Conservation (phyloP, 2,329 filamentous ascomycete genomes). For the Fusarium albosuccineum region DNA sequence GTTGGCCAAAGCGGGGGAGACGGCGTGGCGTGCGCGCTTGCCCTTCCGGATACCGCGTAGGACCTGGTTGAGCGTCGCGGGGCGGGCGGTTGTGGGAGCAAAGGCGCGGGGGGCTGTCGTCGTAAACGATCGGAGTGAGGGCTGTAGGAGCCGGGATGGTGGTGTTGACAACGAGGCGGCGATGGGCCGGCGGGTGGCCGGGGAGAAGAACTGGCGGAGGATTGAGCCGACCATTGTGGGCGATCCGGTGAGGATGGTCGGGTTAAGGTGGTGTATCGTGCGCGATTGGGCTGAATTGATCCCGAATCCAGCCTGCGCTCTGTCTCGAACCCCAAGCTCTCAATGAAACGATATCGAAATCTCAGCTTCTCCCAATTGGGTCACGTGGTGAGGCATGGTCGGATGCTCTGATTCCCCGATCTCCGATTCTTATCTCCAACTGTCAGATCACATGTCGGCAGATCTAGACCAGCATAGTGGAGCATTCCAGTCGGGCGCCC, state of each 20-base stretch:
- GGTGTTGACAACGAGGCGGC: slow-evolving; percentile 33
- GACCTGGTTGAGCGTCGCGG: slow-evolving; percentile 80
- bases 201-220: slow-evolving; percentile 53
- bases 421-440: neutral
- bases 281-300: slow-evolving; percentile 22
- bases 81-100: slow-evolving; percentile 60
- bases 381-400: slow-evolving; percentile 20
- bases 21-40: slow-evolving; percentile 85
- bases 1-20: slow-evolving; percentile 84
- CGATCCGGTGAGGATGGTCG: slow-evolving; percentile 35
- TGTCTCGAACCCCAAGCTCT: slow-evolving; percentile 29
- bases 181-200: slow-evolving; percentile 47
- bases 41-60: slow-evolving; percentile 81
- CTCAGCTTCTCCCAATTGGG: slow-evolving; percentile 34
- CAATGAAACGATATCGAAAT: slow-evolving; percentile 40
- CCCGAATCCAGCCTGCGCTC: slow-evolving; percentile 28
- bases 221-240: slow-evolving; percentile 53
- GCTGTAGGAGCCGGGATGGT: slow-evolving; percentile 33
- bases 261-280: slow-evolving; percentile 40
- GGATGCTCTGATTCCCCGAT: slow-evolving; percentile 30
- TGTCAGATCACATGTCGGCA: slow-evolving; percentile 40
- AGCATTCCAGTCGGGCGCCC: neutral
- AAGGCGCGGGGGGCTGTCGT: slow-evolving; percentile 49
- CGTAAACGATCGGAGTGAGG: slow-evolving; percentile 50
- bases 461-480: slow-evolving; percentile 10